Base-by-base conservation (phyloP, 2,329 filamentous ascomycete genomes). In the Xylaria sp. region DNA sequence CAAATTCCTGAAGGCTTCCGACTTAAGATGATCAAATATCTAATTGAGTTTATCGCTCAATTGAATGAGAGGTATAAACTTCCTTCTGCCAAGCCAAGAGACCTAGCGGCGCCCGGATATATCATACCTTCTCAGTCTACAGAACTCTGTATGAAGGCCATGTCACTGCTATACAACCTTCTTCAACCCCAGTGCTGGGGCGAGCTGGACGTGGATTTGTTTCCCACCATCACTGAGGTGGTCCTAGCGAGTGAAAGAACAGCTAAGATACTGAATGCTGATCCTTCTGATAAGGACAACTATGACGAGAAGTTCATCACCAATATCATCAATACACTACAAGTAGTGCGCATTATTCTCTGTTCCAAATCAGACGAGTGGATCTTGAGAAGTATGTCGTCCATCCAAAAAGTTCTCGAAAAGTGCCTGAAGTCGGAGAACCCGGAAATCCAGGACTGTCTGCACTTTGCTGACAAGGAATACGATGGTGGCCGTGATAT, bases 31-130 rank as follows among this genome's bases (percentile, higher is more conserved):
- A 85, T 97, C 50, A 97, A 97, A 77, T 99, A 98, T 73, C 85
- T 99, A 33, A 91, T 98, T 31, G 92, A 95, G 64, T 98, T 98
- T 77, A 97, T 98, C 69, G 94, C 93, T 1, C 91, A 92, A 53
- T 83, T 97, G 21, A 90, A 91, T 17, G 95, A 98, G 76, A 87
- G 94, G 35, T 97, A 91, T 74, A 88, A 89, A 19, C 85, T 93
- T 21, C 89, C 89, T 14, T 91, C 90, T 21, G 84, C 87, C 14
- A 90, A 89, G 70, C 83, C 87, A 43, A 85, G 87, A 51, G 87
- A 90, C 12, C 73, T 75, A 1, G 71, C 71, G 49, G 75, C 78
- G 43, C 79, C 80, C 23, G 80, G 80, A 35, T 79, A 82, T 43
- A 77, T 80, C 51, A 75, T 83, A 17, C 79, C 85, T 14, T 74